A percentile compares a stretch with the other conserved stretches of the same genome.
Conservation (phyloP, 129 eudicot species). For the Deinandra increscens region DNA sequence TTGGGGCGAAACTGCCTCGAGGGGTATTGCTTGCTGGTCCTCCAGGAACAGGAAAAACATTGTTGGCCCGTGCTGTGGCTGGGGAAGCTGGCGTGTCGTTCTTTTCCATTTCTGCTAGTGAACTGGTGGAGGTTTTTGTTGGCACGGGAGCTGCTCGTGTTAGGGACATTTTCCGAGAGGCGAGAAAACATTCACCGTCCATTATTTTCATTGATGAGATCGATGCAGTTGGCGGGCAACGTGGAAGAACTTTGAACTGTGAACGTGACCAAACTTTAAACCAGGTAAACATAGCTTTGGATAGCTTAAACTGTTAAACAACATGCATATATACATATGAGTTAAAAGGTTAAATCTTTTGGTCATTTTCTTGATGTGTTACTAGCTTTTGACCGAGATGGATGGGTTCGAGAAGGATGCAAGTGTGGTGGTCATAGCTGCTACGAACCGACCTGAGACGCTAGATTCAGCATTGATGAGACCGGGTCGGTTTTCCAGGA, state of each 20-base stretch:
- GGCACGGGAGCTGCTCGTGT: slow-evolving; percentile 45
- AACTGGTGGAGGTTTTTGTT: slow-evolving; percentile 42
- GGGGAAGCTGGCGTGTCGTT: slow-evolving; percentile 43
- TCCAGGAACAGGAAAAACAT: slow-evolving; percentile 61
- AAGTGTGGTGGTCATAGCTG: slow-evolving; percentile 50
- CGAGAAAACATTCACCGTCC: slow-evolving; percentile 53
- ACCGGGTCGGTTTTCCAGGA: slow-evolving; percentile 59
- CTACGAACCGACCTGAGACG: slow-evolving; percentile 53
- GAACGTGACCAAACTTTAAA: slow-evolving; percentile 61
- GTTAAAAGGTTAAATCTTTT: background rate
- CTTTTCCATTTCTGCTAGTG: slow-evolving; percentile 39
- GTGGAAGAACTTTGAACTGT: slow-evolving; percentile 60
- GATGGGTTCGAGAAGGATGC: slow-evolving; percentile 55
- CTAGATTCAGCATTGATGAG: slow-evolving; percentile 48
- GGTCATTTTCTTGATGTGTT: background rate
- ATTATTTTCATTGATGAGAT: slow-evolving; percentile 53
- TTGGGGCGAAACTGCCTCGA: slow-evolving; percentile 36
- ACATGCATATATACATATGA: too few species aligned
- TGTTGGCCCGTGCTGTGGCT: slow-evolving; percentile 54
- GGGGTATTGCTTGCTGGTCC: slow-evolving; percentile 56
- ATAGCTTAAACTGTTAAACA: background rate
- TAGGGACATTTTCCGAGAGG: slow-evolving; percentile 37
- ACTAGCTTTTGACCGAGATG: slow-evolving; percentile 60
- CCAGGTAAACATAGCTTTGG: slow-evolving; percentile 33
- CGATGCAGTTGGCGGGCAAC: slow-evolving; percentile 59